Conservation (phyloP, 345 rosid species). For the Passiflora organensis region DNA sequence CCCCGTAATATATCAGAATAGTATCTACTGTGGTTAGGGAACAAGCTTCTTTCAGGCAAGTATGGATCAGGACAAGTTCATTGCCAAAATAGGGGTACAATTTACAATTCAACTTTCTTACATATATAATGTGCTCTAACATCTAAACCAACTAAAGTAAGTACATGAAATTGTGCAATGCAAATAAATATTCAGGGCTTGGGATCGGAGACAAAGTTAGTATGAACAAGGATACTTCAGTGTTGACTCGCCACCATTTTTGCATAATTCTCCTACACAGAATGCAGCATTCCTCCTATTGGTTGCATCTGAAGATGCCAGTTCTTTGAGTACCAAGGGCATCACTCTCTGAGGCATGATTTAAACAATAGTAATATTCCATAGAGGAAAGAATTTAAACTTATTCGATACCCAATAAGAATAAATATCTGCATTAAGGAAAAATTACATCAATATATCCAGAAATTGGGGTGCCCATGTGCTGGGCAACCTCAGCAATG, state of each 20-base stretch:
- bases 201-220: too few species aligned
- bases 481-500: slow-evolving; percentile 99
- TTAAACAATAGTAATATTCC: too few species aligned
- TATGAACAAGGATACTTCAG: slow-evolving; percentile 69
- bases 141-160: too few species aligned
- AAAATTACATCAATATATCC: slow-evolving; percentile 85
- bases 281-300: slow-evolving; percentile 99
- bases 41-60: slow-evolving; percentile 13
- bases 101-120: slow-evolving; percentile 5
- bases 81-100: slow-evolving; percentile 4
- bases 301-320: slow-evolving; percentile 76
- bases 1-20: slow-evolving; percentile 67
- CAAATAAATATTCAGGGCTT: too few species aligned
- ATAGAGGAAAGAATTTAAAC: slow-evolving; percentile 3
- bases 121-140: background rate
- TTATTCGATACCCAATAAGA: background rate
- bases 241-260: slow-evolving; percentile 81
- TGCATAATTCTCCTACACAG: slow-evolving; percentile 94
- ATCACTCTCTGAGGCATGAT: slow-evolving; percentile 63
- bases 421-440: slow-evolving; percentile 5
- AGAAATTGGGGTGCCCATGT: slow-evolving; percentile 93
- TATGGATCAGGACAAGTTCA: slow-evolving; percentile 7
- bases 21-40: slow-evolving; percentile 55
- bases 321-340: slow-evolving; percentile 89
- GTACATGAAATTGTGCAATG: too few species aligned